These are phyloP conservation scores for Rhizophagus sp. DNA, from an alignment of 192 early-diverging fungal species.

Conservation along the genomic window DNA sequence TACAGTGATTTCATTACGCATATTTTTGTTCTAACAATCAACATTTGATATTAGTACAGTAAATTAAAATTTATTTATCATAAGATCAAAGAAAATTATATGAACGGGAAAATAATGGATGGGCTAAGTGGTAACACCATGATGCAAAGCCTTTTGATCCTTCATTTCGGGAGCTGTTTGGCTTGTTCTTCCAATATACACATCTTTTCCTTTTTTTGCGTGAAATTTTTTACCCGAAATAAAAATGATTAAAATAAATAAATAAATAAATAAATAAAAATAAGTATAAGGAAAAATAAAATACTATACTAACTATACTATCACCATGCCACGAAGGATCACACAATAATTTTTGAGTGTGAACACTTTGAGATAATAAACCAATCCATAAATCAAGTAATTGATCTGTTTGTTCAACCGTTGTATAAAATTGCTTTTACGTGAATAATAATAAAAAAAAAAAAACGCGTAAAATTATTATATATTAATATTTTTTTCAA, in stretches of 20 bases:
- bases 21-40: too few relatives aligned
- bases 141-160: too few relatives aligned
- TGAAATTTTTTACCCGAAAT: neutral
- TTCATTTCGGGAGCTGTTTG: neutral
- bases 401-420: conserved; percentile 43
- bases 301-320: neutral
- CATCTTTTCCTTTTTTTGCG: neutral
- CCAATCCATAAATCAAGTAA: conserved; percentile 47
- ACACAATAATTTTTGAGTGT: conserved; percentile 37
- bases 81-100: too few relatives aligned
- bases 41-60: too few relatives aligned
- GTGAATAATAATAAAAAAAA: neutral
- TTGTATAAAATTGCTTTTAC: conserved; percentile 34
- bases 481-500: neutral
- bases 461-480: neutral
- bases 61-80: too few relatives aligned
- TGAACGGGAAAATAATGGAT: too few relatives aligned
- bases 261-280: neutral
- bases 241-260: too few relatives aligned
- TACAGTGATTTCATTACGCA: too few relatives aligned
- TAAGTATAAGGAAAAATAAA: neutral
- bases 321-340: conserved; percentile 42
- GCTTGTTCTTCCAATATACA: conserved; percentile 34
- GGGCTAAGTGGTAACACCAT: too few relatives aligned
- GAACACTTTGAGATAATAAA: conserved; percentile 41